These are phyloP conservation scores for Chaetomidium leptoderma DNA, from an alignment of 495 filamentous ascomycete species.

Conservation along the genomic window DNA sequence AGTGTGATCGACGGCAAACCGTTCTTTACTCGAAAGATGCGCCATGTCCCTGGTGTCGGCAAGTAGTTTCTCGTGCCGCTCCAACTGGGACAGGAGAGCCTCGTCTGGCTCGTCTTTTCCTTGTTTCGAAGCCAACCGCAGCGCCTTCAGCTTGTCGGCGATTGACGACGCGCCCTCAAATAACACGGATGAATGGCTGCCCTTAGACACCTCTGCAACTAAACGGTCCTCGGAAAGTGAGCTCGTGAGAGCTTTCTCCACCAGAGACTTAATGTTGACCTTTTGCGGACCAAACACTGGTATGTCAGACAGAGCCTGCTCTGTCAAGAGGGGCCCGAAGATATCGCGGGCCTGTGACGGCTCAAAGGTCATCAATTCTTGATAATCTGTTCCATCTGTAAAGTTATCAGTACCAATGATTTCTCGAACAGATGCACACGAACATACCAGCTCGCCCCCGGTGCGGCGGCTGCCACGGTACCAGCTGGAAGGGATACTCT, in stretches of 20 bases:
- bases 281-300: conserved; percentile 45
- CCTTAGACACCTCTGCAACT: conserved; percentile 25
- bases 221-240: conserved; percentile 25
- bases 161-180: conserved; percentile 32
- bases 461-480: conserved; percentile 45
- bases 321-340: conserved; percentile 43
- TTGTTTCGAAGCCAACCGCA: conserved; percentile 33
- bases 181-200: conserved; percentile 23
- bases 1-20: conserved; percentile 39
- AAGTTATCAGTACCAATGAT: conserved; percentile 4
- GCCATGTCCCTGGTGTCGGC: conserved; percentile 43
- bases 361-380: conserved; percentile 45
- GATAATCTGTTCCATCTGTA: conserved; percentile 42
- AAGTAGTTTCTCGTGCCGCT: conserved; percentile 45
- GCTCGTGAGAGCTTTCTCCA: conserved; percentile 32
- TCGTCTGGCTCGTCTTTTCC: background rate
- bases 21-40: conserved; percentile 36
- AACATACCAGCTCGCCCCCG: conserved; percentile 44
- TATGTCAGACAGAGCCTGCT: conserved; percentile 38
- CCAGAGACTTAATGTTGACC: conserved; percentile 27
- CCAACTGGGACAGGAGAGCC: conserved; percentile 34
- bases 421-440: background rate
- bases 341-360: conserved; percentile 38
- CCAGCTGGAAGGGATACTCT: conserved; percentile 46
- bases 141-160: conserved; percentile 37